Percentiles rank a stretch among this genome's conserved stretches.
These are phyloP conservation scores for Pogostemon cablin DNA, from an alignment of 257 asterid genomes.

Conservation along the genomic window DNA sequence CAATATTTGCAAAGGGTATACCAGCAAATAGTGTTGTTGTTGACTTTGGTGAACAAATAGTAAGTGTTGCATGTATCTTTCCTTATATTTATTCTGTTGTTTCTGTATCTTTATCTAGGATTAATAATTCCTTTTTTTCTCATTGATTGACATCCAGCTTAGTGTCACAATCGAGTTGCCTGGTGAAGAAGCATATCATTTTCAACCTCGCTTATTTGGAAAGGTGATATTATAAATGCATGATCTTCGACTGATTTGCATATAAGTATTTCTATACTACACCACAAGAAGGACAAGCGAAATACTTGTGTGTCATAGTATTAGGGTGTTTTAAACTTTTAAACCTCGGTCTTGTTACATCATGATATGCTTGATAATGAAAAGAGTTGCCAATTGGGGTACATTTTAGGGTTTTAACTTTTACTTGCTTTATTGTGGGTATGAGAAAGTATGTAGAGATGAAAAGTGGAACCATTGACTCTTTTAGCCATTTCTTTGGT, in stretches of 20 bases:
- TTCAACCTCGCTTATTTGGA: slow-evolving; percentile 86
- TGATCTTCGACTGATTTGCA: not conserved
- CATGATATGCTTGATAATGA: not conserved
- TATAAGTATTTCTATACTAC: not conserved
- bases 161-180: slow-evolving; percentile 76
- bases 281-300: not conserved
- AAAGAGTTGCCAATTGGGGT: not conserved
- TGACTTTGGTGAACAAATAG: slow-evolving; percentile 96
- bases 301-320: not conserved
- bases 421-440: not conserved
- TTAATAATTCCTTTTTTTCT: slow-evolving; percentile 19
- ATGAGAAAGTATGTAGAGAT: too few relatives aligned
- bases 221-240: slow-evolving; percentile 46
- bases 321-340: too few relatives aligned
- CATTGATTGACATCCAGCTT: slow-evolving; percentile 58
- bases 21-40: slow-evolving; percentile 61
- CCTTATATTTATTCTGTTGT: not conserved
- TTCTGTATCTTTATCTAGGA: not conserved
- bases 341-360: slow-evolving; percentile 5
- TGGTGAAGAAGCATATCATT: slow-evolving; percentile 74
- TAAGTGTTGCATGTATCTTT: slow-evolving; percentile 42
- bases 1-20: slow-evolving; percentile 85
- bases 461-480: not conserved
- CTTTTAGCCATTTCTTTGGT: not conserved
- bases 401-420: not conserved